Evolutionary conservation across 768 basidiomycete species (phyloP).

Genomic region (Collybia nuda): DNA sequence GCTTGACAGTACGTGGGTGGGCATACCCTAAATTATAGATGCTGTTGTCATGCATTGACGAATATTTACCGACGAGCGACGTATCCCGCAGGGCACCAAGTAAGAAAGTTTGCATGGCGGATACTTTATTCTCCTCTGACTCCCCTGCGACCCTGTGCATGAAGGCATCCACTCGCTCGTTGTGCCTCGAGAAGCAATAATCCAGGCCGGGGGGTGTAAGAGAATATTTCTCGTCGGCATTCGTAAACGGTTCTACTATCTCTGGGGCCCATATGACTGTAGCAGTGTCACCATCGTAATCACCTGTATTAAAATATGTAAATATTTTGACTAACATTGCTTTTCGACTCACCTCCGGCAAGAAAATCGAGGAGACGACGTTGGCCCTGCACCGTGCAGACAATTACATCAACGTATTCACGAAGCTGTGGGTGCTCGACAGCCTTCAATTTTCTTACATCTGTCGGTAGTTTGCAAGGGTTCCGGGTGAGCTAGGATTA

Average conservation of each 20-base stretch:
- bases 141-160: conserved; percentile 21
- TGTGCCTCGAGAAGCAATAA: conserved; percentile 37
- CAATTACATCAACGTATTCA: conserved; percentile 56
- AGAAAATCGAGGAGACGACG: conserved; percentile 62
- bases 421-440: conserved; percentile 51
- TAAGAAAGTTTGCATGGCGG: conserved; percentile 46
- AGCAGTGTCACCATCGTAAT: conserved; percentile 71
- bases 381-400: conserved; percentile 50
- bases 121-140: conserved; percentile 23
- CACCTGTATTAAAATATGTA: conserved; percentile 36
- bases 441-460: conserved; percentile 63
- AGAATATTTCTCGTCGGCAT: conserved; percentile 49
- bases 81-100: conserved; percentile 47
- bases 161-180: conserved; percentile 45
- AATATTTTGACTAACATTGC: not conserved
- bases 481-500: conserved; percentile 50
- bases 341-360: conserved; percentile 49
- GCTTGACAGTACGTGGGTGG: conserved; percentile 43
- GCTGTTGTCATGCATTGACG: conserved; percentile 53
- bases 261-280: conserved; percentile 57
- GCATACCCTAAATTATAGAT: conserved; percentile 54
- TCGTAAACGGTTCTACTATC: conserved; percentile 54
- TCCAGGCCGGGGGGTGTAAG: conserved; percentile 45
- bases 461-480: conserved; percentile 72
- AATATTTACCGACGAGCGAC: conserved; percentile 53